phyloP scores from a whole-genome alignment of 1,284 basidiomycete genomes.

The Caloboletus inedulis region DNA sequence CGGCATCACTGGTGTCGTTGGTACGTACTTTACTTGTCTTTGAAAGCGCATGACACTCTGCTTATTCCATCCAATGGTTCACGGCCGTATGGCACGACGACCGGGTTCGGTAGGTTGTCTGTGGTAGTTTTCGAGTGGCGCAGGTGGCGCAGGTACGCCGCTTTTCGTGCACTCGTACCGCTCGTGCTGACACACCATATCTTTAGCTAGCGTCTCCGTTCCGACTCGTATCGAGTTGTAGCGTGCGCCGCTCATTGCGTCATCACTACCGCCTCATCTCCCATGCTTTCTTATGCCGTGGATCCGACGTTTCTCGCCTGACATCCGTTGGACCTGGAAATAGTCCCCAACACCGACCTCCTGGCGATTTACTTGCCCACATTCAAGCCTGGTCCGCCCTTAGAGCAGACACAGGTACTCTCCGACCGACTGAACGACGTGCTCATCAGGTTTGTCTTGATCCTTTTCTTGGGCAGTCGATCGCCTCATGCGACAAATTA shows the following conservation, averaged over 20 bases:
- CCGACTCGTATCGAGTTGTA: background rate
- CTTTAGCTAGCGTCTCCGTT: background rate
- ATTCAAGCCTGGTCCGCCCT: conserved; percentile 93
- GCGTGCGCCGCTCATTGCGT: background rate
- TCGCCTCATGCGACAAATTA: background rate
- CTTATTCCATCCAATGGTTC: no score
- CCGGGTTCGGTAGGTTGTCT: no score
- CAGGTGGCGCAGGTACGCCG: no score
- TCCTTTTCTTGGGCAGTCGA: background rate
- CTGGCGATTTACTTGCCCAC: conserved; percentile 89
- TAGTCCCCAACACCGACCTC: conserved; percentile 87
- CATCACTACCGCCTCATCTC: no score
- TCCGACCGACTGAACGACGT: conserved; percentile 80
- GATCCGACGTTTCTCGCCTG: no score
- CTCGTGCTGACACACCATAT: no score
- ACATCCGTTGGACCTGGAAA: background rate
- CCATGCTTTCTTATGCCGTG: no score
- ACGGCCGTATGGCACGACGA: no score
- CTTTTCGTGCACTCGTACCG: no score
- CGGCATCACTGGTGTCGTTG: conserved; percentile 98
- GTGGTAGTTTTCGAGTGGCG: no score
- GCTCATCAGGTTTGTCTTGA: conserved; percentile 58
- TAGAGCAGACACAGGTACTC: conserved; percentile 86
- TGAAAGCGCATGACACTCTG: no score
- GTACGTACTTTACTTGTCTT: conserved; percentile 56